A percentile compares a stretch with the other conserved stretches of the same genome.
Conservation (phyloP, 108 stramenopile species). For the Craspedostauros australis region DNA sequence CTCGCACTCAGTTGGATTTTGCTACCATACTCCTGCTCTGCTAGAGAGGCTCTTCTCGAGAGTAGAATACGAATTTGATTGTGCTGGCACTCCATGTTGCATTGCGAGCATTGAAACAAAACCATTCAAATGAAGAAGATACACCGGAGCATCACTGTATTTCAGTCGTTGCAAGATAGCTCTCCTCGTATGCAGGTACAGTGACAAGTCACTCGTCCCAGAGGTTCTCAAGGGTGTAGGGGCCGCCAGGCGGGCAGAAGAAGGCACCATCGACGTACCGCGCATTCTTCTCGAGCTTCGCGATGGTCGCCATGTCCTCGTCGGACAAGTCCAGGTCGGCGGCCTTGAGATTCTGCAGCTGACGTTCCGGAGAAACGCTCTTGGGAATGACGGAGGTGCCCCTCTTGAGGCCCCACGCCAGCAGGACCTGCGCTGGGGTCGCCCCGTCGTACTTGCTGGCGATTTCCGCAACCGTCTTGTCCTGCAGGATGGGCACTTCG, state of each 20-base stretch:
- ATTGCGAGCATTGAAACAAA: too few species aligned
- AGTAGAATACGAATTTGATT: too few species aligned
- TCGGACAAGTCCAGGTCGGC: not conserved
- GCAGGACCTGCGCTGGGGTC: conserved; percentile 24
- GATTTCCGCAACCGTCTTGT: conserved; percentile 3
- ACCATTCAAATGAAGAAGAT: too few species aligned
- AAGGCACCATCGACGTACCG: conserved; percentile 21
- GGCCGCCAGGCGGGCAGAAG: conserved; percentile 3
- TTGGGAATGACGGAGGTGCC: conserved; percentile 35
- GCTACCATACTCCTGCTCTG: too few species aligned
- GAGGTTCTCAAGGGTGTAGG: conserved; percentile 26
- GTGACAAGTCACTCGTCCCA: conserved; percentile 27
- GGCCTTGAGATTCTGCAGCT: conserved; percentile 35
- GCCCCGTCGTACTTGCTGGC: conserved; percentile 12
- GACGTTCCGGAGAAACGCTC: not conserved
- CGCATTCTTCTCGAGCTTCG: conserved; percentile 11
- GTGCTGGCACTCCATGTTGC: too few species aligned
- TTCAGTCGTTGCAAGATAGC: too few species aligned
- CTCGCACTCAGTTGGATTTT: too few species aligned
- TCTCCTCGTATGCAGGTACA: too few species aligned
- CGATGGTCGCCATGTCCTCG: conserved; percentile 10
- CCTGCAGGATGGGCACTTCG: conserved; percentile 1
- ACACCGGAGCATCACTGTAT: too few species aligned
- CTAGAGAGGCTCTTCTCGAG: too few species aligned
- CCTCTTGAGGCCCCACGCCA: conserved; percentile 32